Percentiles rank a stretch among this genome's conserved stretches.
These are phyloP conservation scores for Neopestalotiopsis rosae DNA, from an alignment of 2,329 filamentous ascomycete species.

Conservation along the genomic window DNA sequence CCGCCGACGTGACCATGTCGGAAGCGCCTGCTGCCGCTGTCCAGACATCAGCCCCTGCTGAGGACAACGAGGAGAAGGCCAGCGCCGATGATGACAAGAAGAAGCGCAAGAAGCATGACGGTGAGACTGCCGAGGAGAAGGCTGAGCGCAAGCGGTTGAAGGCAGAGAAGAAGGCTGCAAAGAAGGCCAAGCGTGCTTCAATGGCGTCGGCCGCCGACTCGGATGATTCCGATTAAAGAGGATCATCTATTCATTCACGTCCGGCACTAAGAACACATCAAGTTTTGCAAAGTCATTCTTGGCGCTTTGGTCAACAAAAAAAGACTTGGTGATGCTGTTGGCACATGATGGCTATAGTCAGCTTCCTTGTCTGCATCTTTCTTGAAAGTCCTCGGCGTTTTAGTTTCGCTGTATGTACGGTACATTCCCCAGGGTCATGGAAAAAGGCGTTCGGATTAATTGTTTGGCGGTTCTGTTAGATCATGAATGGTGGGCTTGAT, in stretches of 20 bases:
- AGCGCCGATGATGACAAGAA: slow-evolving; percentile 68
- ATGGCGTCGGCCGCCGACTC: slow-evolving; percentile 46
- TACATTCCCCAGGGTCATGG: slow-evolving; percentile 21
- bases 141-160: slow-evolving; percentile 65
- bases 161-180: slow-evolving; percentile 65
- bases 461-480: slow-evolving; percentile 12
- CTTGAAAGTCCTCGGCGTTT: slow-evolving; percentile 17
- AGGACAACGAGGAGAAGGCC: slow-evolving; percentile 42
- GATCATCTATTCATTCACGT: background rate
- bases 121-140: slow-evolving; percentile 74
- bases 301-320: background rate
- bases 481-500: background rate
- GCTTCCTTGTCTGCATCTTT: background rate
- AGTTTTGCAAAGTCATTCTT: background rate
- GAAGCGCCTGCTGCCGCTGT: slow-evolving; percentile 49
- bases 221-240: slow-evolving; percentile 52
- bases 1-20: slow-evolving; percentile 48
- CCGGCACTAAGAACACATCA: background rate
- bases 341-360: background rate
- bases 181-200: slow-evolving; percentile 60
- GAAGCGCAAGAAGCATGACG: slow-evolving; percentile 83
- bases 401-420: slow-evolving; percentile 20
- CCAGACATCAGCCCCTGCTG: slow-evolving; percentile 29
- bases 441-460: slow-evolving; percentile 22
- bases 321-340: background rate